phyloP scores from a whole-genome alignment of 2,329 filamentous ascomycete species.

The Phaeoacremonium minimum region DNA sequence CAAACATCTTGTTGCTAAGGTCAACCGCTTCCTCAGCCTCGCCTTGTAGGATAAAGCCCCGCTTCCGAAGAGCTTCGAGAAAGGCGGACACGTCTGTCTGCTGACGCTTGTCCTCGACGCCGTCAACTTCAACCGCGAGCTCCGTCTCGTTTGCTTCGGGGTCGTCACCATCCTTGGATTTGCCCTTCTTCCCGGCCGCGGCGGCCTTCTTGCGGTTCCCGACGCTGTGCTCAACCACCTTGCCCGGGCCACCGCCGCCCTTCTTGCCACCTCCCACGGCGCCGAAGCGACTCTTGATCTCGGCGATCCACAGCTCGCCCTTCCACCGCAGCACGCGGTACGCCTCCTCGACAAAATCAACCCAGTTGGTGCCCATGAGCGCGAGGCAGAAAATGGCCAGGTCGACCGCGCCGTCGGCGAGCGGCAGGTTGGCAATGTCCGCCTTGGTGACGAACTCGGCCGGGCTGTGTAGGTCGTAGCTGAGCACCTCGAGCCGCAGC shows the following conservation, averaged over 20 bases:
- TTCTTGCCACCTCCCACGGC: slow-evolving; percentile 35
- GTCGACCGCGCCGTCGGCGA: slow-evolving; percentile 72
- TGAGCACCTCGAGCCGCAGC: slow-evolving; percentile 70
- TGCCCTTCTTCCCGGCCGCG: slow-evolving; percentile 39
- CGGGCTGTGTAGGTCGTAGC: slow-evolving; percentile 81
- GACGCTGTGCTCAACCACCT: slow-evolving; percentile 63
- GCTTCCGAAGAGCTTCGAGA: slow-evolving; percentile 71
- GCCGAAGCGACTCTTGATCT: slow-evolving; percentile 92
- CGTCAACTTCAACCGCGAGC: slow-evolving; percentile 68
- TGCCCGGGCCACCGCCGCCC: slow-evolving; percentile 34
- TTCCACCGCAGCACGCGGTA: slow-evolving; percentile 88
- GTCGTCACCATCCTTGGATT: slow-evolving; percentile 37
- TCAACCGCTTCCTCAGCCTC: slow-evolving; percentile 62
- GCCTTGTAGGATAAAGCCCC: slow-evolving; percentile 80
- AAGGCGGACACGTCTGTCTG: slow-evolving; percentile 88
- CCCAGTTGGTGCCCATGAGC: slow-evolving; percentile 98
- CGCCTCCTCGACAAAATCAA: slow-evolving; percentile 93
- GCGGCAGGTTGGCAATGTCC: slow-evolving; percentile 80
- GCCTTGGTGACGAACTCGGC: slow-evolving; percentile 76
- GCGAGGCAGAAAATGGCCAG: slow-evolving; percentile 93
- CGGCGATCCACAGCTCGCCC: slow-evolving; percentile 93
- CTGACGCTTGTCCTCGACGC: slow-evolving; percentile 54
- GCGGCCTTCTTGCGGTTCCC: slow-evolving; percentile 58
- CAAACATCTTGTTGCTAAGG: slow-evolving; percentile 95
- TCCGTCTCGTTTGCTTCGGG: slow-evolving; percentile 48